Percentiles rank a stretch among this genome's conserved stretches.
Evolutionary conservation across 768 basidiomycete genomes (phyloP).

Genomic region (Podaxis pistillaris): DNA sequence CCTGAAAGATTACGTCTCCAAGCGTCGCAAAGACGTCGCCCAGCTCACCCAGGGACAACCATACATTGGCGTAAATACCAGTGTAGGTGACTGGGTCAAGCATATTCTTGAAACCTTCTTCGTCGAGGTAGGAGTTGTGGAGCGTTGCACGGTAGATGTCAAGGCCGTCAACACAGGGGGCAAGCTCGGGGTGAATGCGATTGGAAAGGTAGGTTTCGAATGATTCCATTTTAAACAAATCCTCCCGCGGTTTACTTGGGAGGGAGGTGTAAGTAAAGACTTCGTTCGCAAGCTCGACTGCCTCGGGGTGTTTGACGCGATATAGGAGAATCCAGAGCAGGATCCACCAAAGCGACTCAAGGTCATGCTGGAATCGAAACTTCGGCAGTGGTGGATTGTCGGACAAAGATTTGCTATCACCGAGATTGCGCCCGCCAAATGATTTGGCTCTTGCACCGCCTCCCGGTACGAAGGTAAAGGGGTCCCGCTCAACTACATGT

Average conservation of each 20-base stretch:
- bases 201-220: background rate
- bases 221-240: background rate
- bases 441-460: no score
- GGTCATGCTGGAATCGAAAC: conserved; percentile 5
- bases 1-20: no score
- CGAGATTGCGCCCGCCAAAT: no score
- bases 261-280: background rate
- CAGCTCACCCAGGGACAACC: background rate
- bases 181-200: background rate
- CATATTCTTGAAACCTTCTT: background rate
- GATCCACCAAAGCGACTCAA: conserved; percentile 13
- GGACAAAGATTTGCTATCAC: no score
- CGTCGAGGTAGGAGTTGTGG: background rate
- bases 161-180: background rate
- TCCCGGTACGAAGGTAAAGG: no score
- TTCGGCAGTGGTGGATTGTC: background rate
- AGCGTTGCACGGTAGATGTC: background rate
- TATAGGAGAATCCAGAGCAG: background rate
- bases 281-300: background rate
- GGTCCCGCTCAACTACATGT: no score
- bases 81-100: background rate
- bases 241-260: background rate
- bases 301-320: background rate
- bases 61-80: background rate
- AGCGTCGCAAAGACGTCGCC: no score